These are phyloP conservation scores for Pichia manshurica DNA, from an alignment of 805 yeast genomes.

Conservation along the genomic window DNA sequence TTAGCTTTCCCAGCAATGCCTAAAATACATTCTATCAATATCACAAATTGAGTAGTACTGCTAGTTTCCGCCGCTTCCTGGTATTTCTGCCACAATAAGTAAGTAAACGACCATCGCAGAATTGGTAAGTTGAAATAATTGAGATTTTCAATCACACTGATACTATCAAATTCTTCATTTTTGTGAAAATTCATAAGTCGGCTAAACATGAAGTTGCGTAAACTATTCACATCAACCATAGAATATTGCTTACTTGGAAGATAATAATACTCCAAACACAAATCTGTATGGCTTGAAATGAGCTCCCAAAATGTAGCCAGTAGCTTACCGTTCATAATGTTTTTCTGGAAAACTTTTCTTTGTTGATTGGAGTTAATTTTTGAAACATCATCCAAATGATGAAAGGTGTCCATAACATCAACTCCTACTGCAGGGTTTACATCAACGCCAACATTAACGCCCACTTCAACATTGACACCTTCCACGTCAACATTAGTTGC, in stretches of 20 bases:
- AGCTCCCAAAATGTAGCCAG: constrained; percentile 24
- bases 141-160: constrained; percentile 21
- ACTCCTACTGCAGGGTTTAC: constrained; percentile 18
- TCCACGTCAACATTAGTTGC: not conserved
- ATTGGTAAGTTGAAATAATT: constrained; percentile 39
- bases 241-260: constrained; percentile 7
- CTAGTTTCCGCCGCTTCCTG: constrained; percentile 11
- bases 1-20: constrained; percentile 4
- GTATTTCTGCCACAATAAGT: constrained; percentile 24
- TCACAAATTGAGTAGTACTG: not conserved
- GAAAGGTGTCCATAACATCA: constrained; percentile 24
- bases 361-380: constrained; percentile 4
- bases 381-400: constrained; percentile 17
- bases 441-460: constrained; percentile 15
- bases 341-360: constrained; percentile 1
- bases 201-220: constrained; percentile 7
- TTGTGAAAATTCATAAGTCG: constrained; percentile 11
- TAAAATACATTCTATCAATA: constrained; percentile 8
- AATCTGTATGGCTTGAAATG: constrained; percentile 14
- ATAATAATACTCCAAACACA: constrained; percentile 20
- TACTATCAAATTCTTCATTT: not conserved
- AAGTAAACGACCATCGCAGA: constrained; percentile 35
- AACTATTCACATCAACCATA: not conserved
- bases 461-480: constrained; percentile 7
- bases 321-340: constrained; percentile 12